Evolutionary conservation across 495 filamentous ascomycete genomes (phyloP), one percentile per base, ranked within the genome.

Genomic region (Penicillium odoratum): DNA sequence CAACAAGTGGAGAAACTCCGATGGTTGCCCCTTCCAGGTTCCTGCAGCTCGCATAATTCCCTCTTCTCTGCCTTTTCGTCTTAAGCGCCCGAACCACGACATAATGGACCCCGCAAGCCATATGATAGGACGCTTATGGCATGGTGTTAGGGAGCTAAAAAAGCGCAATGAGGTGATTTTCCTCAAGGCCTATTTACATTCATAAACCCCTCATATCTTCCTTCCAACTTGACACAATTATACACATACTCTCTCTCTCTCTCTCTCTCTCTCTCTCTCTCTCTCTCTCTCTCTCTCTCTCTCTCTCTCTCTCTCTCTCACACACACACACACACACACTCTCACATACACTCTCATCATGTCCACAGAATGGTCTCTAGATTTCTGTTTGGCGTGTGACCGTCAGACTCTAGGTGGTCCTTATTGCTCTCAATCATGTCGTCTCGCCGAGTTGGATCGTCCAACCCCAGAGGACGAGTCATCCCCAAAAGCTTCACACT

Each of bases 371-470:
- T 97, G 93, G 92, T 91, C 88, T 60, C 89, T 85, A 61, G 91
- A 97, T 72, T 96, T 90, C 83, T 98, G 93, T 78, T 86, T 98
- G 57, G 86, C 87, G 79, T 98, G 93, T 80, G 93, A 97, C 74
- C 85, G 86, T 71, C 90, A 96, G 74, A 94, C 88, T 55, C 64
- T 78, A 21, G 88, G 88, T 58, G 85, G 83, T 64, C 79, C 84
- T 28, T 98, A 97, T 76, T 98, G 93, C 84, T 96, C 92, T 28
- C 92, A 98, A 77, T 84, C 88, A 26, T 98, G 93, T 79, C 84
- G 91, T 43, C 79, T 97, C 45, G 88, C 90, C 51, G 94, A 97
- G 70, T 82, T 93, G 60, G 91, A 96, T 71, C 84, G 84, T 70
- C 83, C 84, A 7, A 65, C 71, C 71, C 44, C 69, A 78, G 57